phyloP scores from a whole-genome alignment of 352 stramenopile genomes.

The Pilasporangium apinafurcum region DNA sequence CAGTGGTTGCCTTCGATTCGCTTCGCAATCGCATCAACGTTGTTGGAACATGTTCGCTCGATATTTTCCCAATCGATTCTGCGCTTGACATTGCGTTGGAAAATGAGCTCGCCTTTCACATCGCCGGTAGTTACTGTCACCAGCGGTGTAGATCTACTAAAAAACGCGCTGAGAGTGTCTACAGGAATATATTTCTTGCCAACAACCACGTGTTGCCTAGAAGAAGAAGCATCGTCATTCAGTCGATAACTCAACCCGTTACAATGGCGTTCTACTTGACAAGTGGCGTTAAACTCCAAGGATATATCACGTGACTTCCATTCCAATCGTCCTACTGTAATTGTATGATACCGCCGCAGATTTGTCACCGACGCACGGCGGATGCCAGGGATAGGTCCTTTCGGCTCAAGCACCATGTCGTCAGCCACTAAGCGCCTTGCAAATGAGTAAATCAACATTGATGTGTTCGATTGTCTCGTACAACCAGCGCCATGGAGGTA shows the following conservation, averaged over 20 bases:
- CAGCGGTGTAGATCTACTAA: slow-evolving; percentile 27
- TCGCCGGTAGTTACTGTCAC: slow-evolving; percentile 22
- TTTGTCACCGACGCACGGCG: slow-evolving; percentile 23
- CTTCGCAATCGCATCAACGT: slow-evolving; percentile 24
- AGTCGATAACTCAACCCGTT: slow-evolving; percentile 29
- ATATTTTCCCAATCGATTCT: slow-evolving; percentile 14
- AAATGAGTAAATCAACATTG: slow-evolving; percentile 42
- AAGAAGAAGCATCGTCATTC: slow-evolving; percentile 7
- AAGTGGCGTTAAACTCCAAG: slow-evolving; percentile 28
- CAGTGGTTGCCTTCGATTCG: slow-evolving; percentile 34
- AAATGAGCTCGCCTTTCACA: slow-evolving; percentile 27
- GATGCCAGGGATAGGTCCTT: neutral
- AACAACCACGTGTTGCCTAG: slow-evolving; percentile 22
- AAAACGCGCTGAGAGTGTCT: slow-evolving; percentile 20
- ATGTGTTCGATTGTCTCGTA: slow-evolving; percentile 16
- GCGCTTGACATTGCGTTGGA: slow-evolving; percentile 16
- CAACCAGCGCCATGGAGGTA: slow-evolving; percentile 22
- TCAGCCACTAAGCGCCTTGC: slow-evolving; percentile 30
- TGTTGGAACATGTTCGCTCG: slow-evolving; percentile 27
- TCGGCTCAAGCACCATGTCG: slow-evolving; percentile 11
- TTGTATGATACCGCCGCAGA: slow-evolving; percentile 30
- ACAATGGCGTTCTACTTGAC: slow-evolving; percentile 11
- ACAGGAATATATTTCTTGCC: slow-evolving; percentile 28
- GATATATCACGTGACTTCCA: slow-evolving; percentile 34
- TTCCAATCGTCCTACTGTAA: slow-evolving; percentile 30